phyloP scores from a whole-genome alignment of 495 filamentous ascomycete genomes.

The Xylaria acuta region DNA sequence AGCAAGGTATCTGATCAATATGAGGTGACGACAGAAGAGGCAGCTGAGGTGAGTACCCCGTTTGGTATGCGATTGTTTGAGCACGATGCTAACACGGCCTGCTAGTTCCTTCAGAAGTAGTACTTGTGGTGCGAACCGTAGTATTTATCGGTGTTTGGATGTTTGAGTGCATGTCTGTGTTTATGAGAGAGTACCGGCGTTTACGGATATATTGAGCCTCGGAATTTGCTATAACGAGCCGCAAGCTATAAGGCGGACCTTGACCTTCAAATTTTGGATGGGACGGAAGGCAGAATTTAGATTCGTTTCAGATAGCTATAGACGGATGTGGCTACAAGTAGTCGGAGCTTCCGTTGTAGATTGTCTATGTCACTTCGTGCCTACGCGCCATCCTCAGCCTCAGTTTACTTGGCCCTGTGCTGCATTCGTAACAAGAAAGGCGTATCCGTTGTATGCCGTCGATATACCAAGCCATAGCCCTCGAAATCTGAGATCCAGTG shows the following conservation, averaged over 20 bases:
- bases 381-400: background rate
- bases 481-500: background rate
- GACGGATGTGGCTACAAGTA: background rate
- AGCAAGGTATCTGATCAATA: constrained; percentile 63
- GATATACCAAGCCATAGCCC: background rate
- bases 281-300: background rate
- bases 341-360: background rate
- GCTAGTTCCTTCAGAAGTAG: constrained; percentile 38
- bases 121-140: constrained; percentile 2
- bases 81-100: constrained; percentile 26
- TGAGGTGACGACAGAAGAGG: constrained; percentile 70
- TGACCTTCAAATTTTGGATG: background rate
- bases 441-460: background rate
- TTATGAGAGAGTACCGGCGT: background rate
- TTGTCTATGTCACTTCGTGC: background rate
- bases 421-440: background rate
- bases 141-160: constrained; percentile 4
- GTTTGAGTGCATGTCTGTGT: background rate
- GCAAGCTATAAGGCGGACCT: background rate
- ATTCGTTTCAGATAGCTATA: background rate
- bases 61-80: background rate
- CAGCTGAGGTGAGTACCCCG: constrained; percentile 58
- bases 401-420: background rate
- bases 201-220: background rate
- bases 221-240: background rate